Base-by-base conservation (phyloP, 805 yeast species). In the Kurtzmaniella cleridarum region DNA sequence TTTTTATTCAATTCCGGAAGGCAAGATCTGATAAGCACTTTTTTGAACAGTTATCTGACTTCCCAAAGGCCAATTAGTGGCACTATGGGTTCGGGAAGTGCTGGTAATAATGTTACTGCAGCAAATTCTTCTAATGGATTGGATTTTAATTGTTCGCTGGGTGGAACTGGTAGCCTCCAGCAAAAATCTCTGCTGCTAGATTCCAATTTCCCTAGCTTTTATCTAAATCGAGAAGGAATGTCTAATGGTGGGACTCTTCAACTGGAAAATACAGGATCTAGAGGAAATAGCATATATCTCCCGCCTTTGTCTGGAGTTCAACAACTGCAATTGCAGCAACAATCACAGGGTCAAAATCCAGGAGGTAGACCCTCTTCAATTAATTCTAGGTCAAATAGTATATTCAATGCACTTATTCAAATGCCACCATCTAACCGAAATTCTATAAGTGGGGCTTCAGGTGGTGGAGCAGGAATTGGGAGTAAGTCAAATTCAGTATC, bases 381-480 rank as follows among this genome's bases (percentile, higher is more conserved):
- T 11, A 35, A 40, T 18, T 56, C 62, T 35, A 41, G 71, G 17
- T 62, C 70, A 27, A 62, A 64, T 38, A 59, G 68, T 39, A 64
- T 66, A 9, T 66, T 66, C 49, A 61, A 63, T 39, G 56, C 66
- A 14, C 48, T 64, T 14, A 64, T 68, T 16, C 71, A 66, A 42
- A 48, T 66, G 12, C 73, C 73, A 3, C 55, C 55, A 3, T 62
- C 70, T 1, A 44, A 49, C 8, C 46, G 54, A 11, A 64, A 64
- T 41, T 64, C 69, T 1, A 45, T 64, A 5, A 56, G 63, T 34
- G 69, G 53, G 16, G 44, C 47, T n/a, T 41, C 48, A 3, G 39
- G 39, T 6, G 30, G 20, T 18, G 24, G 24, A 5, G 24, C 7
- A 20, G 24, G 24, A 20, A 13, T 27, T 18, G 32, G 33, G 9